Percentiles rank a stretch among this genome's conserved stretches.
Conservation (phyloP, 108 stramenopile genomes). For the Licmophora abbreviata region DNA sequence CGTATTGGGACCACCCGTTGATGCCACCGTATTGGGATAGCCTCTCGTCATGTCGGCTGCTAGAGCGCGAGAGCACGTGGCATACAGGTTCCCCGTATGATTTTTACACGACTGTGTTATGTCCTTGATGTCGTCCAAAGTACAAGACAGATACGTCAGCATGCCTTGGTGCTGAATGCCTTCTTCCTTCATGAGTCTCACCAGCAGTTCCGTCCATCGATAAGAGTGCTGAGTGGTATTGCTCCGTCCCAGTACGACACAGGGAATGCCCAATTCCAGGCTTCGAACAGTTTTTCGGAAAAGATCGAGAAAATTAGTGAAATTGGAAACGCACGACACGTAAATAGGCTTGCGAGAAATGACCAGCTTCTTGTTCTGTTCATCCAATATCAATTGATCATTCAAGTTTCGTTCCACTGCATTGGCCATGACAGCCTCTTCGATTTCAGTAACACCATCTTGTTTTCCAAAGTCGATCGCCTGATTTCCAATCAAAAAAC, state of each 20-base stretch:
- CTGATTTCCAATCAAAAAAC: conserved; percentile 76
- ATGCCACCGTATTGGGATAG: conserved; percentile 66
- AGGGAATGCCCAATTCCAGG: conserved; percentile 77
- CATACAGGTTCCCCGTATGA: conserved; percentile 60
- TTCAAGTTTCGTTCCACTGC: conserved; percentile 71
- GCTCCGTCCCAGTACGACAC: conserved; percentile 57
- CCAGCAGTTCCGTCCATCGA: conserved; percentile 63
- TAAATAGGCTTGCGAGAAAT: conserved; percentile 59
- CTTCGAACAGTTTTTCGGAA: conserved; percentile 72
- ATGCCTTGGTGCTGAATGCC: conserved; percentile 54
- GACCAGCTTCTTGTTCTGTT: conserved; percentile 32
- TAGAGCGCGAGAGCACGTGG: conserved; percentile 60
- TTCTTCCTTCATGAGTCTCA: conserved; percentile 39
- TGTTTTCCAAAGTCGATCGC: conserved; percentile 80
- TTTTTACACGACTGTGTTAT: conserved; percentile 38
- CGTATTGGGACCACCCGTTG: conserved; percentile 88
- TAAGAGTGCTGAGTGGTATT: conserved; percentile 73
- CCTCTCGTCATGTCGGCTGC: conserved; percentile 53
- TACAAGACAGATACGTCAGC: conserved; percentile 62
- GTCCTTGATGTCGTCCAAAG: conserved; percentile 63
- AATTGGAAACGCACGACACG: conserved; percentile 72
- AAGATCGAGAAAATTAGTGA: conserved; percentile 83
- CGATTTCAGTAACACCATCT: conserved; percentile 83
- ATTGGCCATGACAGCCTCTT: conserved; percentile 77
- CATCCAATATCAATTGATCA: conserved; percentile 62